Base-by-base conservation (phyloP, 768 basidiomycete genomes). In the Macrolepiota fuliginosa region DNA sequence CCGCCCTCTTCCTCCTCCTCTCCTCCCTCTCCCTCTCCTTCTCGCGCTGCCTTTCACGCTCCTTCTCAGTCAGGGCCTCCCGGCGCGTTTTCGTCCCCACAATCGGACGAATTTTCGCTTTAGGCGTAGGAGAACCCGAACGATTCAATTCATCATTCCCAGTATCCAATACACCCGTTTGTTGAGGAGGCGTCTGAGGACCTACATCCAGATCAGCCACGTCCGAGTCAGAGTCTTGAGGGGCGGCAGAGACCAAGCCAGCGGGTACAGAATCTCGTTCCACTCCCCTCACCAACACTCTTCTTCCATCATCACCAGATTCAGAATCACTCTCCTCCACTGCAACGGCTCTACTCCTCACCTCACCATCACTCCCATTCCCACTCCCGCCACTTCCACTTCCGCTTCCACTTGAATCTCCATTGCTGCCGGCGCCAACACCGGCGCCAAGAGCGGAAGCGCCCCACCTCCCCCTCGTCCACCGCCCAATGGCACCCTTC, bases 51-150 rank as follows among this genome's bases (percentile, higher is more conserved):
- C 29, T 3, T 32, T 32, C 29, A 7, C 29, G 29, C 29, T 32
- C 29, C 7, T 32, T 32, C 7, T 32, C 29, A 32, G 29, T 32
- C 29, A 32, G 3, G 29, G 29, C 29, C 29, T 32, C 29, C 29
- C 29, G 29, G 7, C 29, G 29, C 7, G 29, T 32, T 3, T 11
- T 54, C 9, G 4, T 7, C 2, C 37, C 53, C 32, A 37, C 37
- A 1, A 7, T 7, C 32, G 36, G 36, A 5, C 12, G 32, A 15
- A 11, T 2, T 36, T 54, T 45, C 10, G 42, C 60, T 39, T 61
- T 61, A 3, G 60, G 60, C 3, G 60, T 61, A 15, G 60, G 60
- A 12, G 60, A 61, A 9, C 60, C 54, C 4, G 60, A 61, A 5
- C 60, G 42, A 49, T 61, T 25, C 35, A 54, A 37, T 4, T 40